A percentile compares a stretch with the other conserved stretches of the same genome.
Conservation (phyloP, 1,284 basidiomycete species). For the Boletus subluridellus region DNA sequence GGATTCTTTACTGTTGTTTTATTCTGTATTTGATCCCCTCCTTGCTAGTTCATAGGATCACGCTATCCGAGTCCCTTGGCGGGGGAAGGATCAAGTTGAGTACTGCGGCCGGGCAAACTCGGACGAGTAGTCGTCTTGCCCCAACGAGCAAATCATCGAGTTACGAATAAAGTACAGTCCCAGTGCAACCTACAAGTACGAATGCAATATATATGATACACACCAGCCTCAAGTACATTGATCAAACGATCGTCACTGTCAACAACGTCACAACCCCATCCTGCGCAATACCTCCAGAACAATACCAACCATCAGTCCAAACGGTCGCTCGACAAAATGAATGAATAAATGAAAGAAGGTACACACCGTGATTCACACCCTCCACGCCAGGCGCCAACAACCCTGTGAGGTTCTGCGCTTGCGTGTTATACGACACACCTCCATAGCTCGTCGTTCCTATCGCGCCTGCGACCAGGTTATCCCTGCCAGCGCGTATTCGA, state of each 20-base stretch:
- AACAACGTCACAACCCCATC: conserved; percentile 47
- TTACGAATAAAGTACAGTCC: not conserved
- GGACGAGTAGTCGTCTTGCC: too few species aligned
- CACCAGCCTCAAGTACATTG: too few species aligned
- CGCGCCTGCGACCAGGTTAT: conserved; percentile 45
- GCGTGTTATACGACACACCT: conserved; percentile 50
- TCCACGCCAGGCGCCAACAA: conserved; percentile 19
- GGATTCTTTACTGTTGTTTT: not conserved
- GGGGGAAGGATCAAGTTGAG: too few species aligned
- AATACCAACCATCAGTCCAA: not conserved
- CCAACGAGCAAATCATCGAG: not conserved
- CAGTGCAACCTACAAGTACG: not conserved
- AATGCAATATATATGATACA: too few species aligned
- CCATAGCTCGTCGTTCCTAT: conserved; percentile 42
- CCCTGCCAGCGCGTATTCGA: conserved; percentile 26
- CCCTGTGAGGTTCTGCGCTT: conserved; percentile 37
- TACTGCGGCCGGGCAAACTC: not conserved
- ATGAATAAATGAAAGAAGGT: too few species aligned
- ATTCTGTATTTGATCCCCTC: not conserved
- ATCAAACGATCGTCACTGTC: conserved; percentile 35
- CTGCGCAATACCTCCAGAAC: conserved; percentile 40
- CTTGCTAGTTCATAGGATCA: not conserved
- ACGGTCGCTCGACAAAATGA: too few species aligned
- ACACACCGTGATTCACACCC: conserved; percentile 26
- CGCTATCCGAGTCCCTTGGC: not conserved